Base-by-base conservation (phyloP, 2,329 filamentous ascomycete genomes). In the Fusarium anguioides region DNA sequence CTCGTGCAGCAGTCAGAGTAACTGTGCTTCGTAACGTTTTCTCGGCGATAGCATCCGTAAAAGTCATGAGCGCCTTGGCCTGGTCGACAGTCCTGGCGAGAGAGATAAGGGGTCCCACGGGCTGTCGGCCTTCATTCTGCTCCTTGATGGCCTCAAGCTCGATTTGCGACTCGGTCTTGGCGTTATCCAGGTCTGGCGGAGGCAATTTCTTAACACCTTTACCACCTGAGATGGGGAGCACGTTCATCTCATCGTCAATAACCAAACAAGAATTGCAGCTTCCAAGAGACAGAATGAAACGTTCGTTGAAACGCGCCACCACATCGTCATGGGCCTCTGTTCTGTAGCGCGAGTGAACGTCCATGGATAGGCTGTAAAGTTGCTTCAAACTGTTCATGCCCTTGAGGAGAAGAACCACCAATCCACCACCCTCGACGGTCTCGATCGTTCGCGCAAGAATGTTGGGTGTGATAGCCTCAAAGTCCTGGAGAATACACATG, bases 401-500 rank as follows among this genome's bases (percentile, higher is more conserved):
- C 84, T 98, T 98, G 60, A 99, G 82, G 64, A 99, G 83, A 68
- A 99, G 81, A 41, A 99, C 84, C 2, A 98, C 95, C 72, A 99
- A 78, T 23, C 96, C 96, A 67, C 96, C 96, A 69, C 96, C 96
- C 79, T 99, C 95, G 6, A 99, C 96, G 1, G 96, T 99, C 81
- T 99, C 96, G 71, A 99, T 93, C 2, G 94, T 97, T 64, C 95
- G 88, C 21, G 96, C 96, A 29, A 99, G 87, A 68, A 97, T 86
- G 76, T 99, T 99, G n/a, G 96, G 96, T 11, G 96, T 99, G 71
- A 99, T 87, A 37, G 94, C 96, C 80, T 99, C 96, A 74, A 99
- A 99, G 76, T 99, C 96, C 79, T 99, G 96, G 71, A 99, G 82
- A 68, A 99, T 97, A 78, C 94, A 97, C 93, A 97, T 97, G 76